Evolutionary conservation across 495 filamentous ascomycete genomes (phyloP).

Genomic region (Niebla homalea): DNA sequence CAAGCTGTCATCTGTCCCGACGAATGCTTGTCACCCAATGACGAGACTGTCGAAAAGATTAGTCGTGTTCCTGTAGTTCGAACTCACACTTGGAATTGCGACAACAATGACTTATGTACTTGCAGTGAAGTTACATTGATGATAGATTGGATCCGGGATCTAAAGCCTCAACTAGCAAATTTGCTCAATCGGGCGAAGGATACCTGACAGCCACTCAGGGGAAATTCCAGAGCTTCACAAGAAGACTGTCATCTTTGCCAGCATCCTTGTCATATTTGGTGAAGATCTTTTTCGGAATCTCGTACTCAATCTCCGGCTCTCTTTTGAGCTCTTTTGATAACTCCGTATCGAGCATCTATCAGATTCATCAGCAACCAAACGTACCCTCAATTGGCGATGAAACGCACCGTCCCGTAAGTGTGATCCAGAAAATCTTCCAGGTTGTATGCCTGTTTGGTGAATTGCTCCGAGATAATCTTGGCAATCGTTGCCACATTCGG

Average conservation of each 20-base stretch:
- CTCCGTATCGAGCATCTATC: conserved; percentile 67
- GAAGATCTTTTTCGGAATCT: conserved; percentile 86
- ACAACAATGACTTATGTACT: too few species aligned
- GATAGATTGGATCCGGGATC: too few species aligned
- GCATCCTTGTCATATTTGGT: conserved; percentile 35
- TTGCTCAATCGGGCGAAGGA: too few species aligned
- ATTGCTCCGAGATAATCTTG: conserved; percentile 91
- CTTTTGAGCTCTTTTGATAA: conserved; percentile 72
- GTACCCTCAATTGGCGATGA: background rate
- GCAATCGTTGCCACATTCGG: conserved; percentile 92
- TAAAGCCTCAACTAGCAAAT: too few species aligned
- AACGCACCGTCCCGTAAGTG: conserved; percentile 64
- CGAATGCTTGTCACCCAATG: too few species aligned
- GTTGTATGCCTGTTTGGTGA: conserved; percentile 86
- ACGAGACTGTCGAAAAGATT: too few species aligned
- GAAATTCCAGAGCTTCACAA: conserved; percentile 47
- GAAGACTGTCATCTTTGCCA: conserved; percentile 30
- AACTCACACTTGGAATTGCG: too few species aligned
- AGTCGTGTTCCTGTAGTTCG: too few species aligned
- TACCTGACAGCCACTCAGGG: background rate
- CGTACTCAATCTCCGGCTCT: conserved; percentile 75
- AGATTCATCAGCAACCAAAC: background rate
- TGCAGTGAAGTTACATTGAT: too few species aligned
- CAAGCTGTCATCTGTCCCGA: too few species aligned
- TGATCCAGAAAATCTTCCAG: conserved; percentile 95